Conservation (phyloP, 2,329 filamentous ascomycete species). For the Pestalotiopsis sp. region DNA sequence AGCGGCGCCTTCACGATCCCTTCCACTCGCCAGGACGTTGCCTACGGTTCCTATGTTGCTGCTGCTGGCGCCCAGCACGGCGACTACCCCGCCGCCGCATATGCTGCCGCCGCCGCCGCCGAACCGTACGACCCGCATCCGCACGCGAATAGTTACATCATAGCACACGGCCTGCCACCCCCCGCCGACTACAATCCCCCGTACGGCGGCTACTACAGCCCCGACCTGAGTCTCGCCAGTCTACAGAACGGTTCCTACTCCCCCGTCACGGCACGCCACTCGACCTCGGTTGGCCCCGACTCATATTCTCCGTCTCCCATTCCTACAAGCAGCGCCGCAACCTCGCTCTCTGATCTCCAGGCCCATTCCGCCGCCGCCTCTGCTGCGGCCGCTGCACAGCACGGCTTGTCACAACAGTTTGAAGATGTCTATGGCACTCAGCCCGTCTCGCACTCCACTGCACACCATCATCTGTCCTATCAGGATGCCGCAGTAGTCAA, state of each 20-base stretch:
- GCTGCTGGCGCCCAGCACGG: slow-evolving; percentile 23
- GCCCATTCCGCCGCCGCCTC: slow-evolving; percentile 19
- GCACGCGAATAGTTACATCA: slow-evolving; percentile 30
- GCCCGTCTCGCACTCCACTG: slow-evolving; percentile 25
- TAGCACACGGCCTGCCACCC: slow-evolving; percentile 30
- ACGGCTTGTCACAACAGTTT: slow-evolving; percentile 28
- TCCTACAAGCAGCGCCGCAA: not conserved
- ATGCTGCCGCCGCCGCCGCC: slow-evolving; percentile 11
- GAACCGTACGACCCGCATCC: slow-evolving; percentile 30
- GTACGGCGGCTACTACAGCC: slow-evolving; percentile 3
- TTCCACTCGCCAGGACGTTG: slow-evolving; percentile 11
- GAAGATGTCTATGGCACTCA: slow-evolving; percentile 32
- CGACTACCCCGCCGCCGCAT: slow-evolving; percentile 20
- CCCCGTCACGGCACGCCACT: slow-evolving; percentile 6
- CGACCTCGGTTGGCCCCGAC: slow-evolving; percentile 12
- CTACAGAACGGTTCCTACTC: slow-evolving; percentile 4
- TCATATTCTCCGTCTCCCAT: slow-evolving; percentile 10
- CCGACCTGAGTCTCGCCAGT: not conserved
- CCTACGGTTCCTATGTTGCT: slow-evolving; percentile 16
- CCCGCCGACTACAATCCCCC: slow-evolving; percentile 24
- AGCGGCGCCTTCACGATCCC: slow-evolving; percentile 10
- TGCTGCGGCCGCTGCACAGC: slow-evolving; percentile 21
- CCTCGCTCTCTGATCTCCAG: slow-evolving; percentile 10
- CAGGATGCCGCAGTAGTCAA: slow-evolving; percentile 28
- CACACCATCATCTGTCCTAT: slow-evolving; percentile 25